Evolutionary conservation across 768 basidiomycete species (phyloP), one percentile per base, ranked within the genome.

Genomic region (Psilocybe cubensis): DNA sequence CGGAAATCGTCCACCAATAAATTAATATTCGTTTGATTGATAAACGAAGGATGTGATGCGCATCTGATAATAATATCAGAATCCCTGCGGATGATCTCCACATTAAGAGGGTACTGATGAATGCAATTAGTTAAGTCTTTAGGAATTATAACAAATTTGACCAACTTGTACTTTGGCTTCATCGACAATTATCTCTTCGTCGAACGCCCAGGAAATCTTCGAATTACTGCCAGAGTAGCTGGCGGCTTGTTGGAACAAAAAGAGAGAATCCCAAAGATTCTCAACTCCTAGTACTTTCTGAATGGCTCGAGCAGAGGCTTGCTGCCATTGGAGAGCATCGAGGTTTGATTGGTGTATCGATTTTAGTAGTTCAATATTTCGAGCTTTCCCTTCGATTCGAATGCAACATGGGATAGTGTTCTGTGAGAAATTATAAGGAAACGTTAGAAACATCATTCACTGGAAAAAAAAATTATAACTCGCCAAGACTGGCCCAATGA

Each of bases 401-500:
- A 81, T 63, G 8, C 79, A 75, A 50, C 72, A 80, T 5, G 79
- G 80, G 17, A 81, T 67, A 1, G 79, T 81, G 57, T 78, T 82
- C 79, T 81, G 18, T 44, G 10, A 20, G 33, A 43, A n/a, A 24
- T 38, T 11, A 20, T 45, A 33, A 3, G 45, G 31, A 62, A 31
- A 59, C 55, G 23, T 33, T 25, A 3, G 10, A 4, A 25, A 42
- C 23, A 9, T 10, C 3, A 47, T 2, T 3, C 21, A 18, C 9
- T 27, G 11, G 20, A 23, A 38, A 48, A 31, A n/a, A 25, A 66
- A 77, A 61, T 18, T n/a, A 18, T 4, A n/a, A 35, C 52, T 55
- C 49, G 81, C 80, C 55, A 82, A 63, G 53, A 80, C 72, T 4
- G 80, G 80, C 3, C 80, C 80, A 49, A 81, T 72, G 2, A 80